phyloP scores from a whole-genome alignment of 257 asterid genomes.

The Petunia axillaris region DNA sequence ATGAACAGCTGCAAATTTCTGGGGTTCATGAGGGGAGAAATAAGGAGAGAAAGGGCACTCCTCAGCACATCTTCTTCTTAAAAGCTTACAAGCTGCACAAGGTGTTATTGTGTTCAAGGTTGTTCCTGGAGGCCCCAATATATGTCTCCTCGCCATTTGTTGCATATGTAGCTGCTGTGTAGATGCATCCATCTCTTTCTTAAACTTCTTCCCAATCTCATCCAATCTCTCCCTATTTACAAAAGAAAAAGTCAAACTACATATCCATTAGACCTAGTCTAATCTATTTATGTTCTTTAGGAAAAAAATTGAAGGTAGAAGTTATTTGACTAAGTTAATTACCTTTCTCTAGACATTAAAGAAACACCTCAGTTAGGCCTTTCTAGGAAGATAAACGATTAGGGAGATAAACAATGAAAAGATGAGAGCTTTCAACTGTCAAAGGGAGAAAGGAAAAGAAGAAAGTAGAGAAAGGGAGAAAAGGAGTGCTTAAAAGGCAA shows the following conservation, averaged over 20 bases:
- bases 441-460: conserved; percentile 12
- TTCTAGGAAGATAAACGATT: conserved; percentile 20
- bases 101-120: conserved; percentile 69
- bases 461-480: conserved; percentile 28
- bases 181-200: conserved; percentile 55
- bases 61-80: conserved; percentile 86
- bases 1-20: conserved; percentile 93
- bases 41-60: conserved; percentile 94
- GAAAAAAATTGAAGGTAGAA: too few species aligned
- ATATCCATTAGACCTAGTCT: too few species aligned
- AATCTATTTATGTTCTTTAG: too few species aligned
- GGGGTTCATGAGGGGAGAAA: conserved; percentile 90
- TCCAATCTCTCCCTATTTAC: conserved; percentile 66
- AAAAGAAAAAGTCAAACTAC: neutral
- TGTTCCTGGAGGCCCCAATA: conserved; percentile 25
- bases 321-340: conserved; percentile 3
- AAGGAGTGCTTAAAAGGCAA: conserved; percentile 36
- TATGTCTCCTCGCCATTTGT: conserved; percentile 64
- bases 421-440: neutral
- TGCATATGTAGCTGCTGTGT: conserved; percentile 7
- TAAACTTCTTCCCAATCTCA: conserved; percentile 73
- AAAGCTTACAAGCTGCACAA: conserved; percentile 92
- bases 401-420: neutral
- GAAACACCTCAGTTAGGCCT: conserved; percentile 30
- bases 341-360: conserved; percentile 80